Base-by-base conservation (phyloP, 1,284 basidiomycete genomes). In the Inonotus obliquus region DNA sequence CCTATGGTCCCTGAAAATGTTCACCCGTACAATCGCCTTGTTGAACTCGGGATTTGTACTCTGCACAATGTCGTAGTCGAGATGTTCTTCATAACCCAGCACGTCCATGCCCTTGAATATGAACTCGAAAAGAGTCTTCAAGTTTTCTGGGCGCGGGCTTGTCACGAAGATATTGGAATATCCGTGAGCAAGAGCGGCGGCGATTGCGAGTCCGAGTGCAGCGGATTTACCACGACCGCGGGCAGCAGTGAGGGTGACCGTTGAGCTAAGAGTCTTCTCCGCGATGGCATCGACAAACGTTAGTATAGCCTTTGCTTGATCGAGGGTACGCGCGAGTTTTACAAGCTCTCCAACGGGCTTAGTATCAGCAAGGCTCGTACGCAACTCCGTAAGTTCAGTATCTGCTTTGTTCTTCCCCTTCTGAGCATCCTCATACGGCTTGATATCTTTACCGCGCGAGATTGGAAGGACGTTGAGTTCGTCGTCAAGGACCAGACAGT, bases 81-180 rank as follows among this genome's bases (percentile, higher is more conserved):
- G 81, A 74, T 98, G 96, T 73, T 99, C 97, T 73, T 99, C 95
- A 73, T 97, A 99, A 0, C 94, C 95, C 11, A 99, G 77, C 2
- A 85, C 91, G 70, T 98, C 95, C 75, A 99, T 81, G 0, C 96
- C 97, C 74, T 98, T 98, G 82, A 98, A 97, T 49, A 98, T 83
- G 71, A 99, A 99, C 67, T 98, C 94, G 72, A 98, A 99, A n/a
- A 98, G 74, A 0, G 96, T 99, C 77, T 92, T 95, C 76, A 99
- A 79, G 75, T 99, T 99, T 75, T 98, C 96, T 1, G 97, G 97
- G 71, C 91, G 94, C 1, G 97, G 97, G 70, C 92, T 96, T 4
- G 97, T 99, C 55, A 99, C 94, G 72, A 99, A 99, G 65, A 99
- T 94, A 75, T 99, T 99, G 60, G 93, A 92, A 74, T 99, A 99